Evolutionary conservation across 2,329 filamentous ascomycete genomes (phyloP).

Genomic region (Nemania sp.): DNA sequence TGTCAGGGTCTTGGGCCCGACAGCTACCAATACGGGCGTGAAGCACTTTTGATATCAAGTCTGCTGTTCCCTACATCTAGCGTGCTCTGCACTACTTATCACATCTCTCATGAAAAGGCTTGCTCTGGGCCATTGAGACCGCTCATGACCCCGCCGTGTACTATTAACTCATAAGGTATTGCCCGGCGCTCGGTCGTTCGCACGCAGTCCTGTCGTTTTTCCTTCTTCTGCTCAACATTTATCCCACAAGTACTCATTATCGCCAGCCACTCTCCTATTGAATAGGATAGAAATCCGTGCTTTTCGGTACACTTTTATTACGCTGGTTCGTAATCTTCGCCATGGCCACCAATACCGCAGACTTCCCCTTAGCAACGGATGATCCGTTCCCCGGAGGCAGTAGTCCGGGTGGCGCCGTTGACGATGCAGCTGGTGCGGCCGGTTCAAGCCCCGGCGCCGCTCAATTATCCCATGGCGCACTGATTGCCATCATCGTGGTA

Average conservation of each 20-base stretch:
- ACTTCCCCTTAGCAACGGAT: constrained; percentile 23
- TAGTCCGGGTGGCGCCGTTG: constrained; percentile 45
- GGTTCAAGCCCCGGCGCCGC: constrained; percentile 65
- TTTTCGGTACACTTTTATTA: neutral
- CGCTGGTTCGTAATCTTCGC: constrained; percentile 15
- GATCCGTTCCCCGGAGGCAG: constrained; percentile 34
- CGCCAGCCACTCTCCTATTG: neutral
- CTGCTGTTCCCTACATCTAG: constrained; percentile 19
- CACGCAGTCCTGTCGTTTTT: neutral
- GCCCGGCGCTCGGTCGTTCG: constrained; percentile 5
- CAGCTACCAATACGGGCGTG: constrained; percentile 32
- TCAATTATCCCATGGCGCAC: constrained; percentile 67
- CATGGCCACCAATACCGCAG: constrained; percentile 22
- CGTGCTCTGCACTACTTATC: constrained; percentile 33
- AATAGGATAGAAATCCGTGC: neutral
- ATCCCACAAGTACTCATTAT: constrained; percentile 3
- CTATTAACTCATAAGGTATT: constrained; percentile 14
- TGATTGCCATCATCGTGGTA: constrained; percentile 76
- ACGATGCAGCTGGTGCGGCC: constrained; percentile 66
- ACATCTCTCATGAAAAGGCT: constrained; percentile 29
- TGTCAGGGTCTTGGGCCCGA: constrained; percentile 14
- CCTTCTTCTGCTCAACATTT: neutral
- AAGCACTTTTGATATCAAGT: constrained; percentile 26
- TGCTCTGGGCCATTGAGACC: constrained; percentile 21
- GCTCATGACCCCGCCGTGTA: constrained; percentile 17